Evolutionary conservation across 78 protist genomes (phyloP).

Genomic region (Creolimax fragrantissima): DNA sequence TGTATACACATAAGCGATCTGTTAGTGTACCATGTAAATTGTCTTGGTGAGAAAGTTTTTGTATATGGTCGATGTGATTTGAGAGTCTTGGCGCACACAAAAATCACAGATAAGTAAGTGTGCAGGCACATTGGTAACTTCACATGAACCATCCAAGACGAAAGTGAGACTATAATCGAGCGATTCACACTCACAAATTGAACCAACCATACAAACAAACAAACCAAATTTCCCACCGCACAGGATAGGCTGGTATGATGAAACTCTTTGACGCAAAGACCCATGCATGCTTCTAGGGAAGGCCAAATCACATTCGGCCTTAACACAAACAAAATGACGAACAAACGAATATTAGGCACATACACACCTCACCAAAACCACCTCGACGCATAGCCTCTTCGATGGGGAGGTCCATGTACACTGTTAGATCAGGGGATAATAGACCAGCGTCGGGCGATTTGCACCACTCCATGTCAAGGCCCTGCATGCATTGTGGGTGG

Average conservation of each 20-base stretch:
- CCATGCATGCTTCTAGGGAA: too few relatives aligned
- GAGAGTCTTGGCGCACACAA: neutral
- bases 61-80: neutral
- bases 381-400: conserved; percentile 63
- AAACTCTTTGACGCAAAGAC: too few relatives aligned
- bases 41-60: neutral
- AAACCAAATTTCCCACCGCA: too few relatives aligned
- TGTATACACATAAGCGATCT: neutral
- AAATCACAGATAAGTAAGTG: neutral
- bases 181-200: too few relatives aligned
- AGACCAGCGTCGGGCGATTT: conserved; percentile 66
- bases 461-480: conserved; percentile 75
- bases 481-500: neutral
- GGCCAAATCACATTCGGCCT: too few relatives aligned
- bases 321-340: too few relatives aligned
- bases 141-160: too few relatives aligned
- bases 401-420: conserved; percentile 48
- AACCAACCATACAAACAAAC: too few relatives aligned
- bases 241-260: too few relatives aligned
- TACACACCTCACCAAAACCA: conserved; percentile 58
- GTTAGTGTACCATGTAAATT: neutral
- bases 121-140: neutral
- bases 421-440: conserved; percentile 68
- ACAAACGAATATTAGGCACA: too few relatives aligned
- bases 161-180: too few relatives aligned